Base-by-base conservation (phyloP, 2,329 filamentous ascomycete species). In the Alternaria sp. region DNA sequence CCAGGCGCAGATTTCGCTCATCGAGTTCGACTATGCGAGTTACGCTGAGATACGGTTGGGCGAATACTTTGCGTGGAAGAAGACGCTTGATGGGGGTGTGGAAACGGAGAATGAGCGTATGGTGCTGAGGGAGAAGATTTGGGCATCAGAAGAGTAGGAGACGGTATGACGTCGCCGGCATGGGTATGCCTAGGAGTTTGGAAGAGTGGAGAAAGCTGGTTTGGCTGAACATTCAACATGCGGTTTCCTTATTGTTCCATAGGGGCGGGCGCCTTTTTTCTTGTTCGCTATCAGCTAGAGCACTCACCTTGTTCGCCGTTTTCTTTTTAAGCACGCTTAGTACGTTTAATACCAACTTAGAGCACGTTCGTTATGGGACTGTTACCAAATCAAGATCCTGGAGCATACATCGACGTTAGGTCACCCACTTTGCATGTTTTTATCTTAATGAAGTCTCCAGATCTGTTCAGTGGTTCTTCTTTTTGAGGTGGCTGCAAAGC, bases 51-150 rank as follows among this genome's bases (percentile, higher is more conserved):
- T 91, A 15, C 87, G 96, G 59, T 84, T 99, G 6, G 90, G 92
- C 55, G 96, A 98, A 82, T 98, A 97, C 82, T 97, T 91, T 87
- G 93, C 91, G 5, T 97, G 93, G 93, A 92, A 94, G 77, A 89
- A 86, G 49, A 92, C 95, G 78, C 81, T 83, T 21, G 87, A 90
- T 61, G 91, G 91, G 8, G 87, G 84, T 64, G 86, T 92, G 50
- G 85, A 84, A 2, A 84, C 86, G 69, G 87, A 92, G 65, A 86
- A 89, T 12, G 61, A 63, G 51, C 56, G 57, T 9, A 56, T 60
- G 82, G 87, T 92, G 2, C 78, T 96, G 58, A 86, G 95, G 57
- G 95, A 98, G 81, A 85, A 86, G 78, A 87, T 92, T 72, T 98
- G 95, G 95, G 88, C 90, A 26, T 85, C 90, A 75, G 85, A 87